These are phyloP conservation scores for Talaromyces stipitatus DNA, from an alignment of 495 filamentous ascomycete species.

Conservation along the genomic window DNA sequence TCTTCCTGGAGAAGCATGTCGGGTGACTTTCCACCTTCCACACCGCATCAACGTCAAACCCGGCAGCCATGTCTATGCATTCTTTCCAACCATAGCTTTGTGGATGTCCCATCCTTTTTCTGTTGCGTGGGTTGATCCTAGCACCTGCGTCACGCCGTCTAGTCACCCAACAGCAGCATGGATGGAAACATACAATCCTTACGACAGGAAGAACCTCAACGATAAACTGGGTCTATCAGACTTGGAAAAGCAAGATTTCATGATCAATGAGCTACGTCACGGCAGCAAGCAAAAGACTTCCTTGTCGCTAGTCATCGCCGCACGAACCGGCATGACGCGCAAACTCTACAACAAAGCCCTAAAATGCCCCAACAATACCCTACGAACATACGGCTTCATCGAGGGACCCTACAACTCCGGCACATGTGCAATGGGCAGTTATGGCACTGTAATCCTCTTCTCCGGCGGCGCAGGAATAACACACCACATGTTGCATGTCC, in stretches of 20 bases:
- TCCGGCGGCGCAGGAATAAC: constrained; percentile 86
- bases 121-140: constrained; percentile 46
- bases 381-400: constrained; percentile 56
- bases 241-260: constrained; percentile 34
- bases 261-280: constrained; percentile 14
- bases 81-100: constrained; percentile 66
- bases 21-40: constrained; percentile 65
- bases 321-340: constrained; percentile 77
- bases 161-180: constrained; percentile 4
- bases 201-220: not conserved
- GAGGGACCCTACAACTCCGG: constrained; percentile 80
- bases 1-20: constrained; percentile 47
- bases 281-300: constrained; percentile 36
- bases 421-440: constrained; percentile 57
- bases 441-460: constrained; percentile 81
- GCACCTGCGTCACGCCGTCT: constrained; percentile 17
- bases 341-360: constrained; percentile 62
- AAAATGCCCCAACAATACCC: constrained; percentile 46
- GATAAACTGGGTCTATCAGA: constrained; percentile 12
- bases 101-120: constrained; percentile 61
- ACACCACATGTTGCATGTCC: constrained; percentile 72
- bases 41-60: constrained; percentile 66
- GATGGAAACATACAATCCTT: not conserved
- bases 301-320: constrained; percentile 72
- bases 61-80: constrained; percentile 75